Percentiles rank a stretch among this genome's conserved stretches.
phyloP scores from a whole-genome alignment of 805 yeast genomes.

The Candida arabinofermentans region DNA sequence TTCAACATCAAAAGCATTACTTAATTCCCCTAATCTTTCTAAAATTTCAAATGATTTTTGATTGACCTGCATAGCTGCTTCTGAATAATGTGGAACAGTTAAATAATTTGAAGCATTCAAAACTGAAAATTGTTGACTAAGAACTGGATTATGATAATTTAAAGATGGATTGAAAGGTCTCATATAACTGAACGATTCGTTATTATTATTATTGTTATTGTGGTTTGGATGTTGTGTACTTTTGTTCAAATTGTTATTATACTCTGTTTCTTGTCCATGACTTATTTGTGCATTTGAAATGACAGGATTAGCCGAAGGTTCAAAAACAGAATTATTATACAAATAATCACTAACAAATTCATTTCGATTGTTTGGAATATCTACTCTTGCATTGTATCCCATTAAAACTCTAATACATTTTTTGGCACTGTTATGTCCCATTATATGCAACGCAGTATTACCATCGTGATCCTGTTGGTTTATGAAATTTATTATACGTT shows the following conservation, averaged over 20 bases:
- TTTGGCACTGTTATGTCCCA: constrained; percentile 41
- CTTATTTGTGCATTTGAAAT: background rate
- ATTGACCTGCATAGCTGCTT: constrained; percentile 50
- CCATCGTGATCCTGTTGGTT: constrained; percentile 56
- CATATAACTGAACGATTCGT: constrained; percentile 23
- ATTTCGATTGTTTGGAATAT: constrained; percentile 43
- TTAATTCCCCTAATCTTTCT: constrained; percentile 42
- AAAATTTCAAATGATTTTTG: constrained; percentile 48
- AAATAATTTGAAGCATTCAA: constrained; percentile 19
- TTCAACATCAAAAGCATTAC: constrained; percentile 52
- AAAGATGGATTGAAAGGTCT: constrained; percentile 25
- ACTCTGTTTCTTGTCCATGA: background rate
- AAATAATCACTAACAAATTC: constrained; percentile 38
- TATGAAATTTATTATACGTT: constrained; percentile 53
- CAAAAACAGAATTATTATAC: constrained; percentile 23
- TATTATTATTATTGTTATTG: constrained; percentile 6
- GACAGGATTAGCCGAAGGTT: constrained; percentile 4
- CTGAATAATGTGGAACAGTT: constrained; percentile 42
- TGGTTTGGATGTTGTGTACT: constrained; percentile 2
- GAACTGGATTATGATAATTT: constrained; percentile 12
- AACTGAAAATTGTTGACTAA: constrained; percentile 13
- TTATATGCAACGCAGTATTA: constrained; percentile 52
- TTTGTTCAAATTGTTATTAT: background rate
- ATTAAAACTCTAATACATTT: constrained; percentile 43
- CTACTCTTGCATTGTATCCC: constrained; percentile 51